Percentiles rank a stretch among this genome's conserved stretches.
phyloP scores from a whole-genome alignment of 1,284 basidiomycete species.

The Trichosporon sp. region DNA sequence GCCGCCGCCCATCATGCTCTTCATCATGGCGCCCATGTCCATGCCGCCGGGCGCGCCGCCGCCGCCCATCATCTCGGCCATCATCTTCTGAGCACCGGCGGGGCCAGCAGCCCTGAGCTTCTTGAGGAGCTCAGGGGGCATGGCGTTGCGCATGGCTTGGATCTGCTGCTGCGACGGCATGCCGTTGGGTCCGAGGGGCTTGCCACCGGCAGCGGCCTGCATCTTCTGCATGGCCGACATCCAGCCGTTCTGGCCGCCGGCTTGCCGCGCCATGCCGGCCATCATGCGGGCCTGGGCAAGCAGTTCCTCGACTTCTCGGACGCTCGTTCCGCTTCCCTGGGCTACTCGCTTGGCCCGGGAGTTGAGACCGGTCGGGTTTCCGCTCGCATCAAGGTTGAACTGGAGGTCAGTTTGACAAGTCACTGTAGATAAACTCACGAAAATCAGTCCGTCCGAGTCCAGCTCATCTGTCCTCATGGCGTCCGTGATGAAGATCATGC shows the following conservation, averaged over 20 bases:
- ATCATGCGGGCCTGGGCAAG: slow-evolving; percentile 95
- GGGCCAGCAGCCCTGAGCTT: slow-evolving; percentile 69
- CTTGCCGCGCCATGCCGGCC: slow-evolving; percentile 94
- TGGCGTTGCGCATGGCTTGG: slow-evolving; percentile 78
- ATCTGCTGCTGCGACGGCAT: slow-evolving; percentile 89
- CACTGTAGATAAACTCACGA: slow-evolving; percentile 55
- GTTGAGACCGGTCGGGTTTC: slow-evolving; percentile 74
- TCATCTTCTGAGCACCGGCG: slow-evolving; percentile 89
- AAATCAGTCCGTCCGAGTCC: slow-evolving; percentile 88
- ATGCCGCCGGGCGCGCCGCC: slow-evolving; percentile 52
- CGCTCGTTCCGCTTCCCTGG: slow-evolving; percentile 87
- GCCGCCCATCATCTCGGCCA: slow-evolving; percentile 91
- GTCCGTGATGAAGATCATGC: slow-evolving; percentile 98
- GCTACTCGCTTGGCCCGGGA: slow-evolving; percentile 86
- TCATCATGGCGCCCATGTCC: slow-evolving; percentile 61
- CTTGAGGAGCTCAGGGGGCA: slow-evolving; percentile 83
- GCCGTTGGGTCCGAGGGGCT: slow-evolving; percentile 74
- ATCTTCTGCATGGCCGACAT: slow-evolving; percentile 84
- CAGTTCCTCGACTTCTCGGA: slow-evolving; percentile 94
- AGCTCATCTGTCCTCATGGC: slow-evolving; percentile 92
- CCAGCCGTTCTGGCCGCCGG: slow-evolving; percentile 94
- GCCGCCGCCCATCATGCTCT: slow-evolving; percentile 45
- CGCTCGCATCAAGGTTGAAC: slow-evolving; percentile 68
- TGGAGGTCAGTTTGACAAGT: slow-evolving; percentile 11
- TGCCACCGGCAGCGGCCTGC: slow-evolving; percentile 76